These are phyloP conservation scores for Elasticomyces elasticus DNA, from an alignment of 495 filamentous ascomycete genomes.

Conservation along the genomic window DNA sequence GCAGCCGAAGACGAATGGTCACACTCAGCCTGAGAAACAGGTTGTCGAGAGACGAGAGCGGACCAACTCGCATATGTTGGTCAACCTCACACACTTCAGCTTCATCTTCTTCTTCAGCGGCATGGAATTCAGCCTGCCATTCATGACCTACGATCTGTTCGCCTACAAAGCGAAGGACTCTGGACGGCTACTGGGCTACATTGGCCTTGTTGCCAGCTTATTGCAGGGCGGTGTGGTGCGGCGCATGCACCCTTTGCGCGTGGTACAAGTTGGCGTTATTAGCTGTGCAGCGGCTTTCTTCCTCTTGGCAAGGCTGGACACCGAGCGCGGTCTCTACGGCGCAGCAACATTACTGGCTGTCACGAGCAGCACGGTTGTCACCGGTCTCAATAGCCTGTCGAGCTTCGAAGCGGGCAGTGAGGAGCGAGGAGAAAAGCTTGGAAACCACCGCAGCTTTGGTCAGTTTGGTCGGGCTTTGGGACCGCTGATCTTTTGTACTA, in stretches of 20 bases:
- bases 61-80: conserved; percentile 71
- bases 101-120: conserved; percentile 97
- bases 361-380: conserved; percentile 88
- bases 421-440: conserved; percentile 77
- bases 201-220: conserved; percentile 83
- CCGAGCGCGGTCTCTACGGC: conserved; percentile 59
- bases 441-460: conserved; percentile 73
- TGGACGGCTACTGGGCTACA: conserved; percentile 81
- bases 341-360: conserved; percentile 76
- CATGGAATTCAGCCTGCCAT: conserved; percentile 92
- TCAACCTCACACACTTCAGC: conserved; percentile 76
- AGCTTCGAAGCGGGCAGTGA: conserved; percentile 75
- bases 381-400: conserved; percentile 79
- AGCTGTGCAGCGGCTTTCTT: conserved; percentile 72
- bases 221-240: conserved; percentile 81
- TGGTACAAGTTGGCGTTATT: conserved; percentile 67
- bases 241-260: conserved; percentile 64
- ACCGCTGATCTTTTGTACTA: conserved; percentile 80
- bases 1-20: conserved; percentile 22
- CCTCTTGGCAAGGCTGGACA: conserved; percentile 58
- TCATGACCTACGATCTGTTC: conserved; percentile 94
- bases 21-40: not conserved
- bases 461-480: conserved; percentile 81
- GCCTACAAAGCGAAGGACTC: conserved; percentile 65
- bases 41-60: conserved; percentile 32